A percentile compares a stretch with the other conserved stretches of the same genome.
Conservation (phyloP, 73 alveolate species). For the Tetrahymena elliotti region DNA sequence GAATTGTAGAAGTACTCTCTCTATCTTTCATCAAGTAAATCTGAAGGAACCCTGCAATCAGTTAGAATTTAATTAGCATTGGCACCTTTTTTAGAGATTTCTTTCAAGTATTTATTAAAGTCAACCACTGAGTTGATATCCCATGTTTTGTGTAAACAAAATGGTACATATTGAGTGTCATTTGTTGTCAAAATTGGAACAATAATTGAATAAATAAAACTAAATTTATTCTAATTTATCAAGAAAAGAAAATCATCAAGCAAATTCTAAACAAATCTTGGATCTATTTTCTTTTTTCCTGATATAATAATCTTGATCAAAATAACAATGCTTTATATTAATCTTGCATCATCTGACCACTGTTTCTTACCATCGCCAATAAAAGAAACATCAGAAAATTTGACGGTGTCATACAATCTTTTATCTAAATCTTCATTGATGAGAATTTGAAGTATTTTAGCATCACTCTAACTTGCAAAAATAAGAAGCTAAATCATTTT, state of each 20-base stretch:
- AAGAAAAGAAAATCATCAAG: constrained; percentile 5
- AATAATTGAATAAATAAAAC: neutral
- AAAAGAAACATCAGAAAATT: neutral
- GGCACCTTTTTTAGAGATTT: neutral
- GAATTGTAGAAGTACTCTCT: constrained; percentile 1
- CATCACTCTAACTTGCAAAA: neutral
- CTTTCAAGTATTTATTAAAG: neutral
- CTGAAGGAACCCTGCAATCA: neutral
- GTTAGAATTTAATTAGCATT: neutral
- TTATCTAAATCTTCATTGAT: neutral
- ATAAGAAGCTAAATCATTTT: neutral
- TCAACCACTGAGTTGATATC: neutral
- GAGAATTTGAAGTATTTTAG: neutral
- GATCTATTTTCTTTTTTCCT: neutral
- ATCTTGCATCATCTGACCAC: constrained; percentile 21
- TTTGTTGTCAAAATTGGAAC: constrained; percentile 17
- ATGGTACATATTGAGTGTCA: neutral
- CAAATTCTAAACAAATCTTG: neutral
- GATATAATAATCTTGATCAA: constrained; percentile 11
- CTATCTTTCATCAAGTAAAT: neutral
- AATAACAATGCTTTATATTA: constrained; percentile 7
- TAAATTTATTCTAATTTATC: neutral
- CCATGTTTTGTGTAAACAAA: constrained; percentile 26
- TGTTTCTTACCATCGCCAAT: neutral
- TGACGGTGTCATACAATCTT: neutral